Base-by-base conservation (phyloP, 805 yeast species). In the Kodamaea laetipori region DNA sequence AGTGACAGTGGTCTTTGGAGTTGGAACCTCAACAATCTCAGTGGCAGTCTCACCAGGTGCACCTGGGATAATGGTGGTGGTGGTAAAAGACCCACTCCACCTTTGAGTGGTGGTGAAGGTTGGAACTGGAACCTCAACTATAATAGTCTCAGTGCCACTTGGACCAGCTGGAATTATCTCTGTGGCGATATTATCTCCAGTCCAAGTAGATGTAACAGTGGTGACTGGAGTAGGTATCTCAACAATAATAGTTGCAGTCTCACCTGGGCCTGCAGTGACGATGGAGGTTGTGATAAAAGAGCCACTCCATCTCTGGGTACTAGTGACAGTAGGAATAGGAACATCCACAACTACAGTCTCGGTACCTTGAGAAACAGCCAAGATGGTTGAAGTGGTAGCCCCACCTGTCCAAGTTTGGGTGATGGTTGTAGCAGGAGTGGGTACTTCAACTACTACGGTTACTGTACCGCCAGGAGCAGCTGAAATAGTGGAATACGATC, bases 61-160 rank as follows among this genome's bases (percentile, higher is more conserved):
- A 6, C 30, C 25, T 10, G 17, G 12, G 2, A 34, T 24, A 2
- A 50, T 49, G 8, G 31, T 24, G 3, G 52, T 45, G 5, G 43
- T 25, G 10, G 44, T 38, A 10, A n/a, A 18, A 9, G 39, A 24
- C 4, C 51, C 51, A 4, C 43, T 25, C 49, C 49, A 48, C 6
- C 49, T 45, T 8, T 39, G 6, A 4, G 52, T 43, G 8, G 25
- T 33, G 6, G 39, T 32, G 5, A 40, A 34, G 9, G 49, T 45
- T 25, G 51, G 48, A n/a, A 28, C 37, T 10, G 57, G 55, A 8
- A 53, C 38, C 11, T 45, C 46, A 9, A 53, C 44, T 2, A 46
- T 25, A 4, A 50, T 49, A 2, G 56, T 43, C 15, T 38, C 50
- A 12, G 28, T 48, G 13, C 33, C 49, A 9, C 51, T 53, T 15